These are phyloP conservation scores for Cadophora gregata DNA, from an alignment of 2,329 filamentous ascomycete species.

Conservation along the genomic window DNA sequence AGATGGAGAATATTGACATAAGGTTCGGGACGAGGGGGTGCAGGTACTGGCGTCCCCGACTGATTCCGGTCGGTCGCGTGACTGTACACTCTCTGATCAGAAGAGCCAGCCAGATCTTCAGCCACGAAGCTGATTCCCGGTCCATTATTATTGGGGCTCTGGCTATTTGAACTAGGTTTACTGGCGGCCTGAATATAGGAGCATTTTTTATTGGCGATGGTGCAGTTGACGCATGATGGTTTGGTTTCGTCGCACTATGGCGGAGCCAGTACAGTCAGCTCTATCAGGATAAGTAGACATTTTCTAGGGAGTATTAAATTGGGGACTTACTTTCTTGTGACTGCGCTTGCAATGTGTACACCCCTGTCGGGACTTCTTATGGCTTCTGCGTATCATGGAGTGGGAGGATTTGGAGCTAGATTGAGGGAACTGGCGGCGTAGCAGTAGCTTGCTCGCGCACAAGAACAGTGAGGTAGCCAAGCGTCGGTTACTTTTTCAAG, in stretches of 20 bases:
- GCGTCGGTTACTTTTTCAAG: background rate
- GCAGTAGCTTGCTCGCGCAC: background rate
- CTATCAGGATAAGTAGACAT: background rate
- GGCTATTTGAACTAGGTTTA: background rate
- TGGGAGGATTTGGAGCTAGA: background rate
- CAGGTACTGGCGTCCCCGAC: background rate
- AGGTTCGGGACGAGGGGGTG: slow-evolving; percentile 12
- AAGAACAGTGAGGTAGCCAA: background rate
- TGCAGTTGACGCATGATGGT: slow-evolving; percentile 35
- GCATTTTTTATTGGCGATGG: slow-evolving; percentile 28
- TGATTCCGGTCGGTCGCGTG: background rate
- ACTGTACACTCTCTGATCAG: background rate
- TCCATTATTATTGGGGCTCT: slow-evolving; percentile 5
- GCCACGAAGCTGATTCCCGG: background rate
- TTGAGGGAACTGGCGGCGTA: background rate
- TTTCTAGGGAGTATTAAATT: background rate
- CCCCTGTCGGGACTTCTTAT: slow-evolving; percentile 37
- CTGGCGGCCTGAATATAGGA: slow-evolving; percentile 19
- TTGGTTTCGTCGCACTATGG: slow-evolving; percentile 37
- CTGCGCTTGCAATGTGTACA: slow-evolving; percentile 36
- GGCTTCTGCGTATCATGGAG: slow-evolving; percentile 32
- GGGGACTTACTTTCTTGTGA: slow-evolving; percentile 34
- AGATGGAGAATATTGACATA: slow-evolving; percentile 44
- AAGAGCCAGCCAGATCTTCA: background rate
- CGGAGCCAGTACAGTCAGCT: background rate